These are phyloP conservation scores for Candida alai DNA, from an alignment of 805 yeast genomes.

Conservation along the genomic window DNA sequence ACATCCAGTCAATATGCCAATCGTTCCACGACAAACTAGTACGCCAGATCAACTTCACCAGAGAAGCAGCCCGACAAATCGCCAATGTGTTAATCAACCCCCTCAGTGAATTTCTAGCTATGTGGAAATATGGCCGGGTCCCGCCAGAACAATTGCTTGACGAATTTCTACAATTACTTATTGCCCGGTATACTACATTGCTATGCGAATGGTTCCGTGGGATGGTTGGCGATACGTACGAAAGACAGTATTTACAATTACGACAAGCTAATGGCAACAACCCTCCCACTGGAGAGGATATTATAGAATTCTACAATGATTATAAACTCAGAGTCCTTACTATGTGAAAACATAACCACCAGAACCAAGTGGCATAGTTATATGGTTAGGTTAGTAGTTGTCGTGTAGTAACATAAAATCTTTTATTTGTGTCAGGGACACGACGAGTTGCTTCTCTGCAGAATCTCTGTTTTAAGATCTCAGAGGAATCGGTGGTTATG, in stretches of 20 bases:
- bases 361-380: no score
- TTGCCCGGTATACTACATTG: conserved; percentile 9
- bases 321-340: no score
- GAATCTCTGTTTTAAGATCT: no score
- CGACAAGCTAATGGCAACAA: conserved; percentile 3
- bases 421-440: no score
- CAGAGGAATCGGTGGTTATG: no score
- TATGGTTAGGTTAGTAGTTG: no score
- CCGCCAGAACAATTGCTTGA: not conserved
- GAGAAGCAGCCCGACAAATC: conserved; percentile 4
- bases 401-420: no score
- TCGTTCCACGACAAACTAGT: conserved; percentile 3
- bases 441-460: no score
- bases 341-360: no score
- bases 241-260: conserved; percentile 5
- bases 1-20: conserved; percentile 2
- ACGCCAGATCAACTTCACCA: conserved; percentile 6
- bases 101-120: conserved; percentile 6
- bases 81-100: conserved; percentile 6
- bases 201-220: conserved; percentile 13
- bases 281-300: conserved; percentile 4
- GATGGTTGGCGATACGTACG: conserved; percentile 16
- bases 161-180: conserved; percentile 8
- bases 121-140: conserved; percentile 4
- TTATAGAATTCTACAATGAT: conserved; percentile 7